Evolutionary conservation across 164 flowering plant genomes (phyloP), one percentile per base, ranked within the genome.

Genomic region (Cinnamomum micranthum): DNA sequence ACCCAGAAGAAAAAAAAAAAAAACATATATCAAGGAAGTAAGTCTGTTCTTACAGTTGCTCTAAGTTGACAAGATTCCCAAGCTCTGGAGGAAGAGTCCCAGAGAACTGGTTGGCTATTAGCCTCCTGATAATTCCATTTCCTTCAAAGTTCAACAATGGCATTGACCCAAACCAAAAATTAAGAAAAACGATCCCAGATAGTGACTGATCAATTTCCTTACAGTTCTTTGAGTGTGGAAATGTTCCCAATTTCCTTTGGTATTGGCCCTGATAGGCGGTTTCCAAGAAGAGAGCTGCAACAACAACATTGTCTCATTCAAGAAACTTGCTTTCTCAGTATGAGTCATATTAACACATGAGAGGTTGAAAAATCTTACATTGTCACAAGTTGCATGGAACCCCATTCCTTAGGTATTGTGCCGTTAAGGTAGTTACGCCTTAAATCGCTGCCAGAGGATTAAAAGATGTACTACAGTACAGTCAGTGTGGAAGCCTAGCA

Each of bases 321-420:
- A 55, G 6, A 55, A 55, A 55, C 60, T 19, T 55, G 4, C 19
- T 55, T 19, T 55, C 12, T 14, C 20, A 52, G 19, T 31, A 31
- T 31, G 4, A 31, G 35, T 31, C 35, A 31, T 6, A 31, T 31
- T 31, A 52, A 17, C 19, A 68, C 14, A 33, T 23, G n/a, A 31
- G 41, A 10, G 51, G 69, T 33, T 2, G 50, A 62, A n/a, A 69
- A 55, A 19, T 27, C 88, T 79, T 74, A 91, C 97, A 93, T 73
- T 13, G 22, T 78, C 14, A 74, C 80, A 75, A 91, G 65, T 52
- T 86, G 79, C 80, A 81, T 58, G 23, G 89, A 74, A 71, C 81
- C 89, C 97, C 95, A 94, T 81, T 84, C 85, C 4, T 10, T 58
- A n/a, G 97, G 98, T 68, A 94, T 88, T 58, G 89, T 72, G 19